These are phyloP conservation scores for Wickerhamiella musiphila DNA, from an alignment of 805 yeast species.

Conservation along the genomic window DNA sequence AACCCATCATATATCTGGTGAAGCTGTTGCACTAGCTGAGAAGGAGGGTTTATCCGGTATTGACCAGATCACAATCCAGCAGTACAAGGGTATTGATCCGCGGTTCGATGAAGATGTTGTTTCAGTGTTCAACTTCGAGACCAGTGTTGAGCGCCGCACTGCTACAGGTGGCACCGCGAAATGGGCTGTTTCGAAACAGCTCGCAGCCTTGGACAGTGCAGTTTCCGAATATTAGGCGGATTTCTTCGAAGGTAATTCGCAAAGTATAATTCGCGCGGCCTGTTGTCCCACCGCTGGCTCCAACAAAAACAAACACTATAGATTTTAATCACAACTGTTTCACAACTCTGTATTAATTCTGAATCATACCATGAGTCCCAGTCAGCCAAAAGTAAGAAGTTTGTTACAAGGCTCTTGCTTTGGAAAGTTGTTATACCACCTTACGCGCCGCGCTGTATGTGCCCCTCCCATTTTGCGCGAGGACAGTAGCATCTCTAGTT, in stretches of 20 bases:
- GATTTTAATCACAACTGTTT: too few species aligned
- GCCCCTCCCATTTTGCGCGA: too few species aligned
- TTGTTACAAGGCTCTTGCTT: too few species aligned
- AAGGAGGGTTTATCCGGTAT: constrained; percentile 61
- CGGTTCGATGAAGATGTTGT: constrained; percentile 70
- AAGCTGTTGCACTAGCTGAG: constrained; percentile 87
- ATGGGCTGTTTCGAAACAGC: constrained; percentile 67
- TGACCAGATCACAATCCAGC: constrained; percentile 62
- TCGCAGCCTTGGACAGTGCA: constrained; percentile 19
- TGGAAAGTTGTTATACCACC: too few species aligned
- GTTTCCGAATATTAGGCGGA: not conserved
- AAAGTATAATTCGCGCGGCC: too few species aligned
- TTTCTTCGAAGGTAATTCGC: not conserved
- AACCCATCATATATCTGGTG: constrained; percentile 97
- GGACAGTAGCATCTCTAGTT: too few species aligned
- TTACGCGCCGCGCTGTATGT: too few species aligned
- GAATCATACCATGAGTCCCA: too few species aligned
- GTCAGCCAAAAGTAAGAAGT: too few species aligned
- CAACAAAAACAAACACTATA: too few species aligned
- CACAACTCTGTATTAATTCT: too few species aligned
- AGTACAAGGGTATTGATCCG: constrained; percentile 60
- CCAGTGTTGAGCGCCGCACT: constrained; percentile 87
- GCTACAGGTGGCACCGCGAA: constrained; percentile 97
- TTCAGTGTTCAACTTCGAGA: constrained; percentile 80
- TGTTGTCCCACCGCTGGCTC: too few species aligned